Base-by-base conservation (phyloP, 306 rosid species). In the Casuarina equisetifolia region DNA sequence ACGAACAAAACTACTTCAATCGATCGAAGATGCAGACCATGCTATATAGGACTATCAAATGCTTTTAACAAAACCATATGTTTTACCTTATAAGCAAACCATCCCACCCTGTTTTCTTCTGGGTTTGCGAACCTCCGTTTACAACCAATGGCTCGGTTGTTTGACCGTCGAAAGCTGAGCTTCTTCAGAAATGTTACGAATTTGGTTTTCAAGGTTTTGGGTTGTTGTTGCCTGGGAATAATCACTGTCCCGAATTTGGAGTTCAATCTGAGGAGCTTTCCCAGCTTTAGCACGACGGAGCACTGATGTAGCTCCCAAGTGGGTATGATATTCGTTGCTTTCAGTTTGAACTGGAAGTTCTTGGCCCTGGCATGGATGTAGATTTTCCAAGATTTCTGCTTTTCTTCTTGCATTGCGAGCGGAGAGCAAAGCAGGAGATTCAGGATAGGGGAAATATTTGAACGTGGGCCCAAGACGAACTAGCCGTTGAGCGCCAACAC, bases 241-340 rank as follows among this genome's bases (percentile, higher is more conserved):
- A 40, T n/a, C 45, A 79, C 19, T 55, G 73, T 16, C 10, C 49
- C 25, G 42, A 86, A 81, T 68, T 86, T 76, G 15, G 96, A 85
- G 20, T 39, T 63, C 70, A 85, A 32, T 63, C 4, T 61, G 75
- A 86, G 51, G 80, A 80, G 48, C 49, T 70, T 83, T 11, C 79
- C 83, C 52, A 90, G 81, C 74, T 83, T 85, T 69, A 93, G 86
- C 61, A 87, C 76, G 69, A 89, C 2, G 45, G 84, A 83, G 77
- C 86, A 20, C 55, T 86, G 82, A 57, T 57, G 84, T 77, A 85
- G 20, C 11, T 82, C 83, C 77, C 78, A 73, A 15, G 81, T 82
- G 67, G 87, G 86, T 5, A 4, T 4, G 49, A 46, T 42, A 17
- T 49, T 84, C 3, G 82, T 44, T 3, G 88, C 83, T 9, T 43